Conservation (phyloP, 257 asterid species). For the Ballota nigra region DNA sequence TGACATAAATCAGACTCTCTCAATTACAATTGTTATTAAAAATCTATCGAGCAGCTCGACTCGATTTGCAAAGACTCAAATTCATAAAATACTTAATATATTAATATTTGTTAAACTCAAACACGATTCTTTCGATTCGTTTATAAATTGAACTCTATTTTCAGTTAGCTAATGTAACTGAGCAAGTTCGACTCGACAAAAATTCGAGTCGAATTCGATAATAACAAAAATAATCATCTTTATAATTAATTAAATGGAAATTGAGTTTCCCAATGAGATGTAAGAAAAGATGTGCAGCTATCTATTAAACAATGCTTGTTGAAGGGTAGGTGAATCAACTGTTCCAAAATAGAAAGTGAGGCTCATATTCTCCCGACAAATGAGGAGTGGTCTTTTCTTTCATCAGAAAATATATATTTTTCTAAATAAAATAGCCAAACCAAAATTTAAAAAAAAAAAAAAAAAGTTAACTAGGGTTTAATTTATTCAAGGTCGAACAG, state of each 20-base stretch:
- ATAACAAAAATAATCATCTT: too few species aligned
- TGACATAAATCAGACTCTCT: not conserved
- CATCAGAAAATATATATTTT: not conserved
- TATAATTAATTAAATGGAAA: too few species aligned
- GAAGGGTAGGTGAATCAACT: slow-evolving; percentile 3
- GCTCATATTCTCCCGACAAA: not conserved
- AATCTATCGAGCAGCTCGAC: too few species aligned
- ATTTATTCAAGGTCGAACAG: slow-evolving; percentile 67
- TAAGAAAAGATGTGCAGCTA: not conserved
- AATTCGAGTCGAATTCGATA: too few species aligned
- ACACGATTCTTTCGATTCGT: too few species aligned
- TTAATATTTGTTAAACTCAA: too few species aligned
- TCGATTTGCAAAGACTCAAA: too few species aligned
- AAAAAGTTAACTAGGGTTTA: slow-evolving; percentile 33
- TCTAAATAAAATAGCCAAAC: not conserved
- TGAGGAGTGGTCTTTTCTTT: not conserved
- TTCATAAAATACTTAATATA: too few species aligned
- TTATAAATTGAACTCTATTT: too few species aligned
- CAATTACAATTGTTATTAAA: too few species aligned
- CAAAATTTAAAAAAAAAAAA: not conserved
- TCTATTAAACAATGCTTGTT: not conserved
- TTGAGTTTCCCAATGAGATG: not conserved
- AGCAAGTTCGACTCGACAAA: too few species aligned
- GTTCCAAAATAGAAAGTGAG: not conserved
- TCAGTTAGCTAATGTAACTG: too few species aligned